Evolutionary conservation across 2,329 filamentous ascomycete genomes (phyloP), one percentile per base, ranked within the genome.

Genomic region (Aspergillus ustus): DNA sequence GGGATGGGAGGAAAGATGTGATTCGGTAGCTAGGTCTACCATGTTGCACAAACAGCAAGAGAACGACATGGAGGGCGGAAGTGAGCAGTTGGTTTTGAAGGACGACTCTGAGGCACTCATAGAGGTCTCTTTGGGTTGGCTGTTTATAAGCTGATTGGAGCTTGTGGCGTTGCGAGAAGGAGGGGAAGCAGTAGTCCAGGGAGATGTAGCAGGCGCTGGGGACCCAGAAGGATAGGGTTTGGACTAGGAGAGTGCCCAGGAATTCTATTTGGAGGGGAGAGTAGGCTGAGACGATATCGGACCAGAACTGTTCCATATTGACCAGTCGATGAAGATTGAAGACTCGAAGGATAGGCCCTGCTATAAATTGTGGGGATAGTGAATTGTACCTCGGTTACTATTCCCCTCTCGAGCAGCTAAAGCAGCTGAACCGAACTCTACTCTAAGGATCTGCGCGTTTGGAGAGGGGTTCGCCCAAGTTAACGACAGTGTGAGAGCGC

Each of bases 71-170:
- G 5, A 83, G 64, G 1, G 64, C 64, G 0, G 78, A 71, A 20
- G 80, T 74, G 22, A 84, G 67, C 49, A 77, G 46, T 59, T 85
- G 82, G 71, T 86, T 86, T 56, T 78, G 78, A 2, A 80, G 61
- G 3, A 84, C 81, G 22, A 85, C 71, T 3, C 37, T 5, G 53
- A 79, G 67, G 59, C 83, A 84, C 63, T 80, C 75, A 2, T 69
- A 48, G 25, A 85, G 76, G 15, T 85, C 82, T 3, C 67, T 65
- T 0, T 68, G 37, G 2, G 78, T 81, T 1, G 84, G 83, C 65
- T 85, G 83, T 56, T 80, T 82, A 1, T 80, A 78, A 0, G 80
- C 76, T 0, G 83, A 83, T 63, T 86, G 84, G 61, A 86, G 81
- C 68, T 86, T 86, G 75, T 86, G 84, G 3, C 75, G 76, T 6